Base-by-base conservation (phyloP, 1,284 basidiomycete genomes). In the Hymenochaete sp. region DNA sequence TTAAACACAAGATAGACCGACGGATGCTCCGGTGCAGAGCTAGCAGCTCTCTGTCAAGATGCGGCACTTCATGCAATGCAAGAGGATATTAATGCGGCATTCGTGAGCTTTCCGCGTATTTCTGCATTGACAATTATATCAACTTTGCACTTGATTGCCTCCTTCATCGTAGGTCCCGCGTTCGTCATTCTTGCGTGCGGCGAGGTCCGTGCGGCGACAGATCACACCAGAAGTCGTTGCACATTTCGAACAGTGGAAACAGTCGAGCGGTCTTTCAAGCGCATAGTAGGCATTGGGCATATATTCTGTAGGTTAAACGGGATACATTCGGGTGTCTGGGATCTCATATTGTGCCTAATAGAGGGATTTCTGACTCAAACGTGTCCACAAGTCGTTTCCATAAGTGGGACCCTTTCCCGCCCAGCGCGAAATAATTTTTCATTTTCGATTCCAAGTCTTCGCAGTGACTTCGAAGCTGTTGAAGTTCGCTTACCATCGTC, bases 21-120 rank as follows among this genome's bases (percentile, higher is more conserved):
- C 8, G 96, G 95, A 0, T 98, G 91, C 59, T 98, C 95, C 9
- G 96, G 96, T 8, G 96, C 96, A 4, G 96, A 99, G 60, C 82
- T 98, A 22, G 75, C 81, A 4, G 80, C 86, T 1, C 74, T 98
- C 40, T 98, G 93, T 60, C 96, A 98, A 66, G 95, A 98, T 63
- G 96, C 96, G 1, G 96, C 95, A 0, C 63, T 98, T 53, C 61
- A 84, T 31, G 88, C 93, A 0, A 95, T 96, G 89, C 82, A 89
- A 56, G 72, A 78, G 51, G 75, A 96, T 59, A 79, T 97, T 19
- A 62, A 89, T 49, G 82, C 89, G 3, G 71, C 77, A 28, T 75
- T 68, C 56, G 93, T 95, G 53, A 58, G 84, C 59, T 18, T 43
- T 28, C 28, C 11, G 5, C 10, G 14, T 10, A 18, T 35, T 14